A percentile compares a stretch with the other conserved stretches of the same genome.
Evolutionary conservation across 768 basidiomycete species (phyloP).

Genomic region (Gloeopeniophorella convolvens): DNA sequence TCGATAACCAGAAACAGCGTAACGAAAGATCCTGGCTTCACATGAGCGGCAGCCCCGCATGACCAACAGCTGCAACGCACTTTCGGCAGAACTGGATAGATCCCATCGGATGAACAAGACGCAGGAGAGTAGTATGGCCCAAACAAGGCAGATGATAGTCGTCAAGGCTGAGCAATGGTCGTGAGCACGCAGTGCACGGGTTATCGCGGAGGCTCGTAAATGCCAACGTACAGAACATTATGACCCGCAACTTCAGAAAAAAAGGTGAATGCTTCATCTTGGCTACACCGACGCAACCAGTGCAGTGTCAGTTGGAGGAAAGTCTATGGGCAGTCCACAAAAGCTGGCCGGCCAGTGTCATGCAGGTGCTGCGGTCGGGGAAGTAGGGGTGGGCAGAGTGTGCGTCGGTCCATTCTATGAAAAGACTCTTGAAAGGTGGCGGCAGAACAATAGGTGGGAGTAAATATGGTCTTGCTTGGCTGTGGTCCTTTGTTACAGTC

Average conservation of each 20-base stretch:
- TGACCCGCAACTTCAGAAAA: slow-evolving; percentile 25
- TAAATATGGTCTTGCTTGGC: too few species aligned
- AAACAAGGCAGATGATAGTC: slow-evolving; percentile 39
- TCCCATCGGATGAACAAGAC: slow-evolving; percentile 43
- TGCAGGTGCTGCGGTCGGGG: not conserved
- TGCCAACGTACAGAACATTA: slow-evolving; percentile 24
- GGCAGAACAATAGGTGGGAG: slow-evolving; percentile 6
- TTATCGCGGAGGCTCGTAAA: not conserved
- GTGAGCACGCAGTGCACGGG: not conserved
- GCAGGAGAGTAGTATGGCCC: slow-evolving; percentile 42
- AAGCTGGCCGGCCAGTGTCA: slow-evolving; percentile 16
- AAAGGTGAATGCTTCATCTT: slow-evolving; percentile 22
- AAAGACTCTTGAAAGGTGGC: not conserved
- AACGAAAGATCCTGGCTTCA: slow-evolving; percentile 38
- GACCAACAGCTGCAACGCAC: slow-evolving; percentile 32
- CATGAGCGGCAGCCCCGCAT: not conserved
- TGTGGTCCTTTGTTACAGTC: too few species aligned
- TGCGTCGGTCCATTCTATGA: not conserved
- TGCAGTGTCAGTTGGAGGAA: not conserved
- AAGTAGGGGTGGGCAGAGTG: not conserved
- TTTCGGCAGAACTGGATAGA: slow-evolving; percentile 36
- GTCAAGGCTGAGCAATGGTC: slow-evolving; percentile 33
- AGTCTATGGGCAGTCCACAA: slow-evolving; percentile 3
- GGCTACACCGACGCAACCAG: not conserved
- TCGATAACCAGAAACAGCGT: slow-evolving; percentile 38